Conservation (phyloP, 371 early-diverging fungal genomes). For the Apophysomyces ossiformis region DNA sequence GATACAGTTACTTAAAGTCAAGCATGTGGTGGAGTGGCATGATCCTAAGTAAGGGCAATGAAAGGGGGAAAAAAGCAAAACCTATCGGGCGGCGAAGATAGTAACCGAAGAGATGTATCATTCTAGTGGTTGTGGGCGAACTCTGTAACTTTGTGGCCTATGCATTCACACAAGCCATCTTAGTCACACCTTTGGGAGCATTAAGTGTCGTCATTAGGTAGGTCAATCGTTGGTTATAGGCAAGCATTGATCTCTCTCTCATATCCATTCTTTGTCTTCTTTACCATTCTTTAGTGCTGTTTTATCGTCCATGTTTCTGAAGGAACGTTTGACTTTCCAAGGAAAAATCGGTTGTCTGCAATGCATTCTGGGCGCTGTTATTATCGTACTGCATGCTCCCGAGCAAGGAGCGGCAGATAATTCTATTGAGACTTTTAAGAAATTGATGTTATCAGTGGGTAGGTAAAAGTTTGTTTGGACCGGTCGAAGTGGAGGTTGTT, state of each 20-base stretch:
- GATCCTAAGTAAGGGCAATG: slow-evolving; percentile 61
- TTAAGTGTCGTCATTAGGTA: slow-evolving; percentile 76
- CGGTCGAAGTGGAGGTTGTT: neutral
- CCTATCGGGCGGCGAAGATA: neutral
- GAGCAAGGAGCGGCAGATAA: slow-evolving; percentile 74
- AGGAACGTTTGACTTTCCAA: slow-evolving; percentile 79
- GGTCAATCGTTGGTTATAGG: too few species aligned
- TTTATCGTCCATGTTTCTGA: slow-evolving; percentile 86
- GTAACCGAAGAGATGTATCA: neutral
- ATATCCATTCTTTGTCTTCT: neutral
- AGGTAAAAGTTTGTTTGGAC: slow-evolving; percentile 13
- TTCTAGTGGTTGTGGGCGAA: slow-evolving; percentile 82
- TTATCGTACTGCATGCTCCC: slow-evolving; percentile 92
- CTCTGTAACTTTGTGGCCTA: slow-evolving; percentile 94
- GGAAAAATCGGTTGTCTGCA: slow-evolving; percentile 92
- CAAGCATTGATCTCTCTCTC: neutral
- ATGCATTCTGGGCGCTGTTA: slow-evolving; percentile 87
- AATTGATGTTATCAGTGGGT: slow-evolving; percentile 75
- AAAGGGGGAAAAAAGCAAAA: neutral
- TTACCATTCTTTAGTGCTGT: slow-evolving; percentile 67
- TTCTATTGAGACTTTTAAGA: slow-evolving; percentile 81
- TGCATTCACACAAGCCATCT: slow-evolving; percentile 91
- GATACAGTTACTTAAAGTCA: slow-evolving; percentile 83
- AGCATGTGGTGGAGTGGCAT: slow-evolving; percentile 96
- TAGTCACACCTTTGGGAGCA: slow-evolving; percentile 96